These are phyloP conservation scores for Macrocybe sp. DNA, from an alignment of 1,284 basidiomycete species.

Conservation along the genomic window DNA sequence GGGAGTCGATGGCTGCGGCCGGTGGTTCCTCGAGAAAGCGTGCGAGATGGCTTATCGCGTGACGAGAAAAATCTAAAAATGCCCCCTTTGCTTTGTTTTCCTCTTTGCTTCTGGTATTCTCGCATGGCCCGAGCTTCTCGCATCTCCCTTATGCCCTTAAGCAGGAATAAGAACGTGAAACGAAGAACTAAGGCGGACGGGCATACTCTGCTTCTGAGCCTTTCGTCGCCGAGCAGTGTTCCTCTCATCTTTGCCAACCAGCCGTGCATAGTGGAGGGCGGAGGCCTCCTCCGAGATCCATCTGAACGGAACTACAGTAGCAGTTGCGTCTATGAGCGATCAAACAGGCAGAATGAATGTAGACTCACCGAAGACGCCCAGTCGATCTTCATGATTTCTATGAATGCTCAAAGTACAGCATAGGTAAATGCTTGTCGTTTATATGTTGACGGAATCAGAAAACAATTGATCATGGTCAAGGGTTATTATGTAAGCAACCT, in stretches of 20 bases:
- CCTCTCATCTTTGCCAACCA: constrained; percentile 78
- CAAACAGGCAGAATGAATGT: constrained; percentile 4
- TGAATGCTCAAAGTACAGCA: constrained; percentile 11
- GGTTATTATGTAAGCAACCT: too few relatives aligned
- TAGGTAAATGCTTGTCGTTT: constrained; percentile 7
- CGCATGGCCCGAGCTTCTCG: constrained; percentile 26
- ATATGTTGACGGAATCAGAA: not conserved
- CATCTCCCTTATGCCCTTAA: constrained; percentile 52
- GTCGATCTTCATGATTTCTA: constrained; percentile 36
- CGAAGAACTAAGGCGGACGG: not conserved
- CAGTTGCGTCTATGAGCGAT: constrained; percentile 3
- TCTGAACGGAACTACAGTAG: constrained; percentile 37
- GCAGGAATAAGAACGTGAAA: constrained; percentile 5
- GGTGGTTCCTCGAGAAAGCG: constrained; percentile 6
- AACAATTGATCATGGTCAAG: too few relatives aligned
- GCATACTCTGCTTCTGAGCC: constrained; percentile 44
- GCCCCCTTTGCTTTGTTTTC: constrained; percentile 17
- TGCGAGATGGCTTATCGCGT: constrained; percentile 12
- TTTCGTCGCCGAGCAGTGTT: constrained; percentile 62
- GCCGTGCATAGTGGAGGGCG: constrained; percentile 65
- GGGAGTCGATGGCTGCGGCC: constrained; percentile 4
- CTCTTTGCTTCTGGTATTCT: constrained; percentile 19
- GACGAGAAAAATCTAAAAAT: constrained; percentile 26
- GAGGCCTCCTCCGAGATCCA: constrained; percentile 45
- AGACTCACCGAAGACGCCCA: constrained; percentile 39